Conservation (phyloP, 2,329 filamentous ascomycete species). For the Curvularia verruculosa region DNA sequence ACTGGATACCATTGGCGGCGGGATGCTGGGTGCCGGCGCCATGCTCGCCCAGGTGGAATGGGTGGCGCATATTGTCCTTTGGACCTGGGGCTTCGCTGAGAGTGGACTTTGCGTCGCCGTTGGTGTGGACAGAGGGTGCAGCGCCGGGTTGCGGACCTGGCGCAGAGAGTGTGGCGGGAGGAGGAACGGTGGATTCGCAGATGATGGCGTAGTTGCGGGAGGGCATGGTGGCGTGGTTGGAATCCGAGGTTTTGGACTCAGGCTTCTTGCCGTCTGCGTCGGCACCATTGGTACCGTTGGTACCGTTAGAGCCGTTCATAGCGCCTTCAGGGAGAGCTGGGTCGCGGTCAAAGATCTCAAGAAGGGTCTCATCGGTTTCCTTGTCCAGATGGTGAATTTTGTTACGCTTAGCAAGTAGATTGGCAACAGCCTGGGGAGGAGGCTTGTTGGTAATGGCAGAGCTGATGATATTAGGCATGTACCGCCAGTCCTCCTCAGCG, state of each 20-base stretch:
- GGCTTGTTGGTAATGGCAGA: slow-evolving; percentile 73
- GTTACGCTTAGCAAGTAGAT: slow-evolving; percentile 66
- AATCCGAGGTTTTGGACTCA: slow-evolving; percentile 66
- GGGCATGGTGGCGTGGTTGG: slow-evolving; percentile 86
- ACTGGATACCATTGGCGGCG: slow-evolving; percentile 62
- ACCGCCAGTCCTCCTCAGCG: slow-evolving; percentile 64
- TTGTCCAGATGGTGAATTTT: slow-evolving; percentile 69
- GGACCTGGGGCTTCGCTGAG: slow-evolving; percentile 31
- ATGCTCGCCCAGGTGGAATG: slow-evolving; percentile 78
- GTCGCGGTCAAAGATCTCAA: slow-evolving; percentile 67
- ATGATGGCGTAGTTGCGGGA: slow-evolving; percentile 70
- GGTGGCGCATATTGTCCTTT: slow-evolving; percentile 67
- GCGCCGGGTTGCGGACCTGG: slow-evolving; percentile 34
- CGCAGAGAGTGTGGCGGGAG: slow-evolving; percentile 23
- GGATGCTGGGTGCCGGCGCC: slow-evolving; percentile 78
- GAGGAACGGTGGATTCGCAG: slow-evolving; percentile 55
- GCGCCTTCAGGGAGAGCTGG: slow-evolving; percentile 49
- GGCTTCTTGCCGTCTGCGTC: slow-evolving; percentile 30
- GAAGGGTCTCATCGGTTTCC: slow-evolving; percentile 68
- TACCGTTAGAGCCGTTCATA: slow-evolving; percentile 7
- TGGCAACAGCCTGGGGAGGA: slow-evolving; percentile 68
- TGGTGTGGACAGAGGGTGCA: slow-evolving; percentile 27
- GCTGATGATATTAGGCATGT: slow-evolving; percentile 69
- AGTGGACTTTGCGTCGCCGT: slow-evolving; percentile 38
- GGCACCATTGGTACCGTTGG: slow-evolving; percentile 28